These are phyloP conservation scores for Mercurialis annua DNA, from an alignment of 345 rosid species.

Conservation along the genomic window DNA sequence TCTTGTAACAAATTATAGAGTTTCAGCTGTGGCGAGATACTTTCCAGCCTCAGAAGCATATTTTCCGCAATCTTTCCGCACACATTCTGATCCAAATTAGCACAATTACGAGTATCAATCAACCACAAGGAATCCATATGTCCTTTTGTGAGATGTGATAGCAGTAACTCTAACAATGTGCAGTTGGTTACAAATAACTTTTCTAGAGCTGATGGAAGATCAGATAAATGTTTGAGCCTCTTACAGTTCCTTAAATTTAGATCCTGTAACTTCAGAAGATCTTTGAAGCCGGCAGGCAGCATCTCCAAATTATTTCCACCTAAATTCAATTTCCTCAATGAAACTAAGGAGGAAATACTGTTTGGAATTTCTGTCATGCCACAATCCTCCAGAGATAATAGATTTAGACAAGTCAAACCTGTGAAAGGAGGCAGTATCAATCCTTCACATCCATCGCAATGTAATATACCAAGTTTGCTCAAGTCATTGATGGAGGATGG, in stretches of 20 bases:
- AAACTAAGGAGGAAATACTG: neutral
- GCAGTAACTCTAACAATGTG: neutral
- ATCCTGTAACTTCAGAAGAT: neutral
- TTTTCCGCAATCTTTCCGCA: too few species aligned
- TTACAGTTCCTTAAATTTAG: neutral
- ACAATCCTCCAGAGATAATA: neutral
- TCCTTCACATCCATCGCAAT: neutral
- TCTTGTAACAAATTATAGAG: too few species aligned
- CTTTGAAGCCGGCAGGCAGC: neutral
- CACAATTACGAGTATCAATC: too few species aligned
- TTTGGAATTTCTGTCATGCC: neutral
- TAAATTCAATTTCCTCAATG: neutral
- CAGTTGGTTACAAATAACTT: neutral
- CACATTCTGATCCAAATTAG: too few species aligned
- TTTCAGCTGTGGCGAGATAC: neutral
- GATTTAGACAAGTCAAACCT: neutral
- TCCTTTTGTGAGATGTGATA: too few species aligned
- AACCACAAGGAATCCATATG: too few species aligned
- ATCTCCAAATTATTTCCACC: neutral
- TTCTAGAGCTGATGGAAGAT: neutral
- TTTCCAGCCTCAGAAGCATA: neutral
- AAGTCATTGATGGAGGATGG: conserved; percentile 1
- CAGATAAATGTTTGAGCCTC: neutral
- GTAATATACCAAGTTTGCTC: neutral
- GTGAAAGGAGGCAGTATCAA: conserved; percentile 6